Evolutionary conservation across 305 asterid species (phyloP).

Genomic region (Fraxinus albicans): DNA sequence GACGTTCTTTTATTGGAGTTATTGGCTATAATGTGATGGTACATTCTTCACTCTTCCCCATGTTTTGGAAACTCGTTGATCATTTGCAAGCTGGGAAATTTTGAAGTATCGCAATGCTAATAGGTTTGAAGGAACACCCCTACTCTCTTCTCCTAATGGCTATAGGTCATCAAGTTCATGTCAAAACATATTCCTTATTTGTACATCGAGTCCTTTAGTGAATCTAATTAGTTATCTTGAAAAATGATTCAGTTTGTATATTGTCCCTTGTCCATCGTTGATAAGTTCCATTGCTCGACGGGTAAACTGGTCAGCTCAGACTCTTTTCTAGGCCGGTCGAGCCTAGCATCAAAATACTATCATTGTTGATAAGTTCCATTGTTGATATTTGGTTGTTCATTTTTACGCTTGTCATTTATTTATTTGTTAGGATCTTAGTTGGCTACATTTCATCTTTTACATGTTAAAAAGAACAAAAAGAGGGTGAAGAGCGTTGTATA

Average conservation of each 20-base stretch:
- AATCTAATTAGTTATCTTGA: not conserved
- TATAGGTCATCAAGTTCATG: not conserved
- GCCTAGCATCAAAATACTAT: not conserved
- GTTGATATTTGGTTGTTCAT: not conserved
- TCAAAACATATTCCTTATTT: not conserved
- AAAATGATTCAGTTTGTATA: not conserved
- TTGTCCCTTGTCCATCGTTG: not conserved
- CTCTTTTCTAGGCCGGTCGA: not conserved
- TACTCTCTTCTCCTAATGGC: not conserved
- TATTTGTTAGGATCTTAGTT: not conserved
- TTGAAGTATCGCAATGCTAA: not conserved
- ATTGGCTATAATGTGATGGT: not conserved
- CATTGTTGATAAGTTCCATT: no score
- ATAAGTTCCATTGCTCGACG: not conserved
- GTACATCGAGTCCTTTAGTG: not conserved
- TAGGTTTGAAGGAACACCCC: not conserved
- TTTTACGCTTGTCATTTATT: not conserved
- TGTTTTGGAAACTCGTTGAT: not conserved
- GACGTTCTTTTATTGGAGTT: not conserved
- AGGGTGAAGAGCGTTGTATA: not conserved
- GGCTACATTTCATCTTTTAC: not conserved
- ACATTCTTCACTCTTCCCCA: not conserved
- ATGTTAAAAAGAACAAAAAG: not conserved
- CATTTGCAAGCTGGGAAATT: not conserved
- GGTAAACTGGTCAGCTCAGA: not conserved